Evolutionary conservation across 2,329 filamentous ascomycete species (phyloP).

Genomic region (Orbilia oligospora): DNA sequence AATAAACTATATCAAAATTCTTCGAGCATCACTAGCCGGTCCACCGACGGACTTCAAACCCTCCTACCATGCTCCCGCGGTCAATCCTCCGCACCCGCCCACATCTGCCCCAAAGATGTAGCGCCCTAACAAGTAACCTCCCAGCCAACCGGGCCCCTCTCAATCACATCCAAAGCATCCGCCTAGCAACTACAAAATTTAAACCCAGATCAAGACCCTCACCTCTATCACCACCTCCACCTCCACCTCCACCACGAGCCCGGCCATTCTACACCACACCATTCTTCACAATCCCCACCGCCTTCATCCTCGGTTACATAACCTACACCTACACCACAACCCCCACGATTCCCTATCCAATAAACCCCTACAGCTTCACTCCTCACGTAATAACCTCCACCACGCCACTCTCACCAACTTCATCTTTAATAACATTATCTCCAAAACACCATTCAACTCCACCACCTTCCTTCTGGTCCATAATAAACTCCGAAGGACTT

Average conservation of each 20-base stretch:
- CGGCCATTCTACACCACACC: conserved; percentile 44
- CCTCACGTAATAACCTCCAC: conserved; percentile 76
- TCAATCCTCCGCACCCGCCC: conserved; percentile 23
- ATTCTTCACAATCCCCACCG: conserved; percentile 51
- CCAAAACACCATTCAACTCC: conserved; percentile 66
- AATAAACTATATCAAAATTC: neutral
- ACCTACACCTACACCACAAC: conserved; percentile 44
- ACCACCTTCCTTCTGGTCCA: conserved; percentile 45
- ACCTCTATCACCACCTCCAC: neutral
- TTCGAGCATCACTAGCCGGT: neutral
- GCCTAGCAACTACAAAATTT: conserved; percentile 6
- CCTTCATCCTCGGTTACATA: conserved; percentile 70
- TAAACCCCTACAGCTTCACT: conserved; percentile 76
- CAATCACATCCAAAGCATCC: conserved; percentile 1
- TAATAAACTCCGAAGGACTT: conserved; percentile 71
- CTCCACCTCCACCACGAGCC: neutral
- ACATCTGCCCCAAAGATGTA: conserved; percentile 32
- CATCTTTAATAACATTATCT: conserved; percentile 74
- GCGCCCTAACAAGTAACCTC: neutral
- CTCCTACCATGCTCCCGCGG: conserved; percentile 31
- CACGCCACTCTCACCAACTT: conserved; percentile 75
- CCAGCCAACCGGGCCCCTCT: neutral
- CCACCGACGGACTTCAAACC: neutral
- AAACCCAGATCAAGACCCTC: neutral
- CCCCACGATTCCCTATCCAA: conserved; percentile 67